Percentiles rank a stretch among this genome's conserved stretches.
These are phyloP conservation scores for Schrenkiella parvula DNA, from an alignment of 345 rosid species.

Conservation along the genomic window DNA sequence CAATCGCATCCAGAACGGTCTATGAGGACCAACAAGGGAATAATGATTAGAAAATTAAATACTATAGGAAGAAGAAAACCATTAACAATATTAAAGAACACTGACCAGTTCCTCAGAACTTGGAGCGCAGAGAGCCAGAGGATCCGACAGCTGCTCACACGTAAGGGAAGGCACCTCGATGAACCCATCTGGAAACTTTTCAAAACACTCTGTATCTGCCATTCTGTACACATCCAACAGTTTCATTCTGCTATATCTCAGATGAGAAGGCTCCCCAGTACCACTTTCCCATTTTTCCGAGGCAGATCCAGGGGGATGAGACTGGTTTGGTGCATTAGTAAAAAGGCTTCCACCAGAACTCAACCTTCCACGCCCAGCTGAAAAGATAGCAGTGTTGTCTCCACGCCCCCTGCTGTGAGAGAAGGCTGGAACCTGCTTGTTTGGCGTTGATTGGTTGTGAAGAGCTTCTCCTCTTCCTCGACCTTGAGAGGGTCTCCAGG, in stretches of 20 bases:
- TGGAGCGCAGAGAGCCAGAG: constrained; percentile 72
- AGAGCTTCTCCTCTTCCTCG: constrained; percentile 75
- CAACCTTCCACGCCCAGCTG: constrained; percentile 66
- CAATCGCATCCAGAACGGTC: constrained; percentile 78
- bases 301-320: constrained; percentile 42
- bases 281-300: constrained; percentile 58
- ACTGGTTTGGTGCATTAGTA: constrained; percentile 34
- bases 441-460: constrained; percentile 56
- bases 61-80: constrained; percentile 12
- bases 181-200: constrained; percentile 49
- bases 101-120: constrained; percentile 78
- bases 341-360: constrained; percentile 49
- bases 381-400: constrained; percentile 49
- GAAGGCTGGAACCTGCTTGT: constrained; percentile 59
- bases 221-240: constrained; percentile 69
- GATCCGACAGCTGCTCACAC: constrained; percentile 64
- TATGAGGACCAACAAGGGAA: constrained; percentile 21
- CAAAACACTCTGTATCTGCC: constrained; percentile 46
- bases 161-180: constrained; percentile 69
- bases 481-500: constrained; percentile 81
- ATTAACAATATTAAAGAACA: background rate
- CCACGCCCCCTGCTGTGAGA: constrained; percentile 69
- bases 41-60: constrained; percentile 20
- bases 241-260: constrained; percentile 75
- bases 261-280: constrained; percentile 41